Evolutionary conservation across 2,329 filamentous ascomycete species (phyloP), one percentile per base, ranked within the genome.

Genomic region (Alternaria dauci): DNA sequence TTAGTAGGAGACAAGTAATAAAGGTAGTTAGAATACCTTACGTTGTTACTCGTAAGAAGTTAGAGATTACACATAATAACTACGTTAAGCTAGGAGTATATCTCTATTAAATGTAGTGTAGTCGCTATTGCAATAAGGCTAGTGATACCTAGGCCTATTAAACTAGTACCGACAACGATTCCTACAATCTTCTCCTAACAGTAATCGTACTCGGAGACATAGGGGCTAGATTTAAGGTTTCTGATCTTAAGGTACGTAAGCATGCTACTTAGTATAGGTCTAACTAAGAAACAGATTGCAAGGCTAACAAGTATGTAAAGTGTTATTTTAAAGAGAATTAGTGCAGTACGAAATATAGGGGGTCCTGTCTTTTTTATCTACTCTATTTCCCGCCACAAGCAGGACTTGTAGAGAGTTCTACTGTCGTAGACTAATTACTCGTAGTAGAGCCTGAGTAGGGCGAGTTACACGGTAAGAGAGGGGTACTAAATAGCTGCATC

Each of bases 51-150:
- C 14, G 16, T 46, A 23, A 59, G 57, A 46, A 59, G 25, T 55
- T 59, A 16, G 28, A 59, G 57, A 46, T 59, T 59, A 55, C 16
- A 59, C 36, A 59, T 59, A 12, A 59, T 55, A 14, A 59, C 30
- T 59, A 20, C 44, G 23, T 59, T 38, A 16, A 59, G 57, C 57
- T 20, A 59, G 44, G 4, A 34, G 57, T 59, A 59, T 16, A 39
- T 50, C 5, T 39, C 5, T 32, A 44, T 32, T 25, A 28, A 36
- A 59, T 59, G 9, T 44, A 44, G 20, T 54, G 14, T 18, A n/a
- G 57, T 59, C 41, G 51, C 57, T 7, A 59, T 55, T 55, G 57
- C 36, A 59, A 43, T 5, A 12, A 57, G 12, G 18, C 55, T 23
- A 25, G 47, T 41, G 5, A 57, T 46, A 16, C 23, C 47, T 25